These are phyloP conservation scores for Populus euphratica DNA, from an alignment of 345 rosid genomes.

Conservation along the genomic window DNA sequence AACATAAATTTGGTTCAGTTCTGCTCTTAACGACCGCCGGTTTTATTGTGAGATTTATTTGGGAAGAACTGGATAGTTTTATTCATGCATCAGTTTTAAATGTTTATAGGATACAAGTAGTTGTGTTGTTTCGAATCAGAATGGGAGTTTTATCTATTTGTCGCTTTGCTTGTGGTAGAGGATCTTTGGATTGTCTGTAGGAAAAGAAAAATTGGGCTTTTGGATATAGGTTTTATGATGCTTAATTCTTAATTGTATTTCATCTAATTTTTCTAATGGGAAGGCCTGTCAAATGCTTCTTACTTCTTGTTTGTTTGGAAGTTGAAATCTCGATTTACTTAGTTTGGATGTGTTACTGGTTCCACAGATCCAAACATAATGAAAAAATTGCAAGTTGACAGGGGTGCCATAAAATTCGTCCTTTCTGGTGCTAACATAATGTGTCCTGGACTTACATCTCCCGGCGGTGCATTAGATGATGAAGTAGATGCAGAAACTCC, in stretches of 20 bases:
- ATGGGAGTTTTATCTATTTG: background rate
- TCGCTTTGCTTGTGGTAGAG: background rate
- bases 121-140: background rate
- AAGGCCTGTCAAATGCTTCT: background rate
- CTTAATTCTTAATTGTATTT: background rate
- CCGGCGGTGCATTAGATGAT: slow-evolving; percentile 88
- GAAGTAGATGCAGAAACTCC: slow-evolving; percentile 91
- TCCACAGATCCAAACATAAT: slow-evolving; percentile 80
- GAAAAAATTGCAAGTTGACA: slow-evolving; percentile 92
- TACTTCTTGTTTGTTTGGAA: background rate
- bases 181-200: background rate
- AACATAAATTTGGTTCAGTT: background rate
- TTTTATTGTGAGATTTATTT: background rate
- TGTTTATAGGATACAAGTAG: background rate
- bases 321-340: too few species aligned
- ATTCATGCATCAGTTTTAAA: background rate
- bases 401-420: slow-evolving; percentile 95
- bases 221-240: background rate
- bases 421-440: slow-evolving; percentile 98
- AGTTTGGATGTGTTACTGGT: background rate
- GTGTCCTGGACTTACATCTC: slow-evolving; percentile 99
- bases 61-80: background rate
- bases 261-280: background rate
- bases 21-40: background rate
- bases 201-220: background rate